phyloP scores from a whole-genome alignment of 495 filamentous ascomycete genomes.

The Lindgomyces ingoldianus region DNA sequence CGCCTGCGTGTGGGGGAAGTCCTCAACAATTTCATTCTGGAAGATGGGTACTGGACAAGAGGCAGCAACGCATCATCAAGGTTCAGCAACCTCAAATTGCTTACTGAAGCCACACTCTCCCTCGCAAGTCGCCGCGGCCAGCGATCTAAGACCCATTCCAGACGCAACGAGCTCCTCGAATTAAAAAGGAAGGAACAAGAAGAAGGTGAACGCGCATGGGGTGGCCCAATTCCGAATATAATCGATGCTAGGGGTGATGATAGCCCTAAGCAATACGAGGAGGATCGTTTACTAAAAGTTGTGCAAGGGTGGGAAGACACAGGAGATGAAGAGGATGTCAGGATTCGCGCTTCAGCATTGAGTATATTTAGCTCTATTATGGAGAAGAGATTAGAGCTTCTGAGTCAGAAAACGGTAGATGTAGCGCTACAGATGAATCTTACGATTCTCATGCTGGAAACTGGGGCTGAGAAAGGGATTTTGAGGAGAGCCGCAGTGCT shows the following conservation, averaged over 20 bases:
- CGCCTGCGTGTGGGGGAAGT: constrained; percentile 34
- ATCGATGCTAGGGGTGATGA: constrained; percentile 47
- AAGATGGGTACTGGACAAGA: constrained; percentile 57
- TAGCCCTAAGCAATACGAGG: constrained; percentile 40
- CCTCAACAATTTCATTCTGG: constrained; percentile 20
- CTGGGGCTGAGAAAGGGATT: constrained; percentile 64
- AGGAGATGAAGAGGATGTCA: constrained; percentile 70
- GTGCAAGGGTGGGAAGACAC: constrained; percentile 73
- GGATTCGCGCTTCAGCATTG: constrained; percentile 75
- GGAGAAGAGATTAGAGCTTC: constrained; percentile 61
- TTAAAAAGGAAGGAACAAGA: constrained; percentile 50
- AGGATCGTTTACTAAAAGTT: constrained; percentile 56
- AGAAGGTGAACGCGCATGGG: constrained; percentile 57
- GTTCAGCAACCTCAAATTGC: constrained; percentile 39
- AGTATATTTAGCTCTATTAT: constrained; percentile 68
- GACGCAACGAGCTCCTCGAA: constrained; percentile 52
- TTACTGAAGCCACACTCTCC: constrained; percentile 64
- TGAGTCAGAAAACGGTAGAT: constrained; percentile 57
- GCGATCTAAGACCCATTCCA: constrained; percentile 56
- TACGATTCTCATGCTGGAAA: constrained; percentile 66
- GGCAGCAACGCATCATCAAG: constrained; percentile 36
- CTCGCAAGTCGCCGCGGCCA: constrained; percentile 65
- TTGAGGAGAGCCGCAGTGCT: constrained; percentile 72
- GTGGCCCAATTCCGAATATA: constrained; percentile 51
- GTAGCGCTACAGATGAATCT: constrained; percentile 68